phyloP scores from a whole-genome alignment of 495 filamentous ascomycete species.

The Jackrogersella minutella region DNA sequence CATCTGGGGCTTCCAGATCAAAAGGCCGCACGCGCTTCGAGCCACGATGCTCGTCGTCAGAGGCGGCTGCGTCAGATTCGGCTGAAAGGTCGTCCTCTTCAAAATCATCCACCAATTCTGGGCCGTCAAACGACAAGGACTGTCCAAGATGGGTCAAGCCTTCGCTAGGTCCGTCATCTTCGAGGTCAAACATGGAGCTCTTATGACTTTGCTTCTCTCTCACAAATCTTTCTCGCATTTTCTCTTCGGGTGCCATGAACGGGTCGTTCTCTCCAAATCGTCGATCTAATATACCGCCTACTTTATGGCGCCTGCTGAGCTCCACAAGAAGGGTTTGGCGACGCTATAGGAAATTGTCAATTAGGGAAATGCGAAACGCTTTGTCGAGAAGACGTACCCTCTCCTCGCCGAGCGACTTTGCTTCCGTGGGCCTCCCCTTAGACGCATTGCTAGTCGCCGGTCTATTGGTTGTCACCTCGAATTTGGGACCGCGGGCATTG shows the following conservation, averaged over 20 bases:
- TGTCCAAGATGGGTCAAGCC: constrained; percentile 86
- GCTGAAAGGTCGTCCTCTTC: constrained; percentile 65
- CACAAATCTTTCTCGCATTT: constrained; percentile 88
- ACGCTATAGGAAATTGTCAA: constrained; percentile 56
- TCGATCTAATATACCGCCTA: constrained; percentile 89
- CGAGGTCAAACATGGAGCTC: constrained; percentile 84
- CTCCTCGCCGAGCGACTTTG: constrained; percentile 88
- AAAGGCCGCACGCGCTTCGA: constrained; percentile 67
- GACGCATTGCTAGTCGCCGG: constrained; percentile 57
- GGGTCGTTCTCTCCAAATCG: constrained; percentile 97
- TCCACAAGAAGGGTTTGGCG: constrained; percentile 82
- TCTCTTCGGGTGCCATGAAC: constrained; percentile 91
- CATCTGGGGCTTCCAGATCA: constrained; percentile 52
- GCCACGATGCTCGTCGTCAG: constrained; percentile 56
- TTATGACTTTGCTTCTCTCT: constrained; percentile 80
- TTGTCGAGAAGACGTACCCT: constrained; percentile 62
- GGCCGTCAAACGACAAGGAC: constrained; percentile 68
- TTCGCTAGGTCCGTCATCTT: constrained; percentile 77
- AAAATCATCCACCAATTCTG: constrained; percentile 72
- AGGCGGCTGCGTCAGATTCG: constrained; percentile 58
- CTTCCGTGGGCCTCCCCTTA: constrained; percentile 76
- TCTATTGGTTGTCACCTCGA: constrained; percentile 72
- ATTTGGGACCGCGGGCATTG: constrained; percentile 72
- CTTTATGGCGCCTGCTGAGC: constrained; percentile 85
- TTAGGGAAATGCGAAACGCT: background rate